Evolutionary conservation across 2,329 filamentous ascomycete genomes (phyloP), one percentile per base, ranked within the genome.

Genomic region (Fusarium aywerte): DNA sequence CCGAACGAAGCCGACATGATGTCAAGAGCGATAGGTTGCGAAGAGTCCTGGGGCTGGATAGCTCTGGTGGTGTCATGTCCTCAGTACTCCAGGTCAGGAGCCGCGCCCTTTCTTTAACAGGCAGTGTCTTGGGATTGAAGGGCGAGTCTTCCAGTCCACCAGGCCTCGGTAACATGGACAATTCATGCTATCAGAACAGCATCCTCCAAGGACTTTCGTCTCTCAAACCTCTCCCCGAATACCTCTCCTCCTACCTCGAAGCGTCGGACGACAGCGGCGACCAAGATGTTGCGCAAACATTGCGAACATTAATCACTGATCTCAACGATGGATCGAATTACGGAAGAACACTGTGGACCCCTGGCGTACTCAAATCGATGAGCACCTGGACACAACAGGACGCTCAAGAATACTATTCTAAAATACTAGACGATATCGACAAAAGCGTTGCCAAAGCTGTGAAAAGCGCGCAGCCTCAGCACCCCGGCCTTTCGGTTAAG

Each of bases 151-250:
- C 84, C 42, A 78, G 79, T 31, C 91, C 83, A 48, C 84, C 82
- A 3, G 96, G 96, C 0, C 81, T 98, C 52, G 93, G 92, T 11
- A 99, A 99, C 76, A 90, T 89, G 81, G 92, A 97, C 80, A 97
- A 97, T 76, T 97, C 93, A 2, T 98, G 96, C 81, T 99, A 97
- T 77, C 96, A 98, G 78, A 99, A 99, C 78, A 97, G 94, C 75
- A 90, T 97, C 20, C 87, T 99, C 12, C 93, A 97, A 77, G 89
- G 90, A 8, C 82, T 98, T 39, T 89, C 94, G 2, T 90, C 94
- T 5, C 82, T 98, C 29, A 84, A 86, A 18, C 86, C 90, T 6
- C 81, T 98, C 29, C 85, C 86, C 25, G 80, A 80, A 4, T 96
- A 93, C 73, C 84, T 97, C 9, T 81, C 80, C 3, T 80, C 77